Conservation (phyloP, 441 rosid genomes). For the Cnidoscolus chayamansa region DNA sequence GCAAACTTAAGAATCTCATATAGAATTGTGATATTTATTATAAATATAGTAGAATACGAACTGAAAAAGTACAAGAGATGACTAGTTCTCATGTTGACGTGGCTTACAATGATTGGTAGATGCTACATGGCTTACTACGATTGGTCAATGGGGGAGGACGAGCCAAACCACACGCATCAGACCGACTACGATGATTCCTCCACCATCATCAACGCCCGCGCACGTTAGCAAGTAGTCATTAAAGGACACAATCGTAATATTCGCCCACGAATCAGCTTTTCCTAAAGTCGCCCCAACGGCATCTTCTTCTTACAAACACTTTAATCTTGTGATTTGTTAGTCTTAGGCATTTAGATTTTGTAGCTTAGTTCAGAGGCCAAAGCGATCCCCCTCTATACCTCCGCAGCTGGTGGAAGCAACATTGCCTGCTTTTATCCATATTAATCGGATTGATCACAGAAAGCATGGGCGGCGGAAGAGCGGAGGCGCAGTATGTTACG, state of each 20-base stretch:
- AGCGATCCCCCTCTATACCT: too few relatives aligned
- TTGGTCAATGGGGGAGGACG: not conserved
- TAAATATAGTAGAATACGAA: too few relatives aligned
- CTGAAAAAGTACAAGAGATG: too few relatives aligned
- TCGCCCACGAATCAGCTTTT: not conserved
- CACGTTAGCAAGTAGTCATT: not conserved
- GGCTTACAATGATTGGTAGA: not conserved
- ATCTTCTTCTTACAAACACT: too few relatives aligned
- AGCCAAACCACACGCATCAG: not conserved
- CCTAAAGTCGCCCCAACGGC: not conserved
- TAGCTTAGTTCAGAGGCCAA: too few relatives aligned
- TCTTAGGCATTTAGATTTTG: too few relatives aligned
- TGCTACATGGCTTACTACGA: not conserved
- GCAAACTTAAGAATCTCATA: too few relatives aligned
- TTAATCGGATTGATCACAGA: not conserved
- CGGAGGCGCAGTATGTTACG: slow-evolving; percentile 56
- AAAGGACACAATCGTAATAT: slow-evolving; percentile 1
- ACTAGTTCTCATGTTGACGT: not conserved
- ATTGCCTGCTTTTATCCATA: too few relatives aligned
- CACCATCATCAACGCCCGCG: not conserved
- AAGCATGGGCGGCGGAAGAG: slow-evolving; percentile 26
- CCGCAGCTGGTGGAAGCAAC: too few relatives aligned
- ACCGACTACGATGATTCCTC: not conserved
- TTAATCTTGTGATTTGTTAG: too few relatives aligned
- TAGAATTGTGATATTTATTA: too few relatives aligned